A percentile compares a stretch with the other conserved stretches of the same genome.
Conservation (phyloP, 2,329 filamentous ascomycete genomes). For the Apiospora kogelbergensis region DNA sequence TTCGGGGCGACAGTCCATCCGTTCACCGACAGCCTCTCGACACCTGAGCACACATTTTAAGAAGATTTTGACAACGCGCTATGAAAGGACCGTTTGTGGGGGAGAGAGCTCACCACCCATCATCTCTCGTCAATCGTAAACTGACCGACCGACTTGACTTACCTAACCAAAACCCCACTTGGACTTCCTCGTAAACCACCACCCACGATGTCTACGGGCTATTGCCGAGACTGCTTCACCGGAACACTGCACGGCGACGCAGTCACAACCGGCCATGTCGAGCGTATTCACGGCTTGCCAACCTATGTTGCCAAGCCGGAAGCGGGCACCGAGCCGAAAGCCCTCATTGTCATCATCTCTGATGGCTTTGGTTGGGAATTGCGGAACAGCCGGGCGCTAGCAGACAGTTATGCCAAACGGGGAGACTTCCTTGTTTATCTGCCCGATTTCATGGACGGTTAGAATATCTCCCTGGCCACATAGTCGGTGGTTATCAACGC, state of each 20-base stretch:
- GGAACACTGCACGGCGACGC: slow-evolving; percentile 39
- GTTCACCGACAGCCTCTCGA: background rate
- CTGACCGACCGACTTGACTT: background rate
- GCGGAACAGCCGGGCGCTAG: slow-evolving; percentile 46
- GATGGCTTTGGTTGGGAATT: slow-evolving; percentile 53
- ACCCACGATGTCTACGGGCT: slow-evolving; percentile 2
- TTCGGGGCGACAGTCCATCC: background rate
- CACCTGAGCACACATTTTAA: background rate
- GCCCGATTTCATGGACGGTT: slow-evolving; percentile 53
- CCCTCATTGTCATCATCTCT: slow-evolving; percentile 47
- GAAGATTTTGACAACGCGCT: background rate
- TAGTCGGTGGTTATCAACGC: background rate
- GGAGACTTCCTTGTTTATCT: slow-evolving; percentile 45
- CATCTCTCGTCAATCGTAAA: background rate
- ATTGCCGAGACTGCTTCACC: slow-evolving; percentile 30
- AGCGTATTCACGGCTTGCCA: slow-evolving; percentile 41
- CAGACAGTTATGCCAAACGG: slow-evolving; percentile 47
- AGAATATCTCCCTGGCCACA: background rate
- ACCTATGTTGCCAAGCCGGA: slow-evolving; percentile 43
- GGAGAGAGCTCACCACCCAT: background rate
- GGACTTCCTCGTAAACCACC: too few species aligned
- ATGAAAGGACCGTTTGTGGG: slow-evolving; percentile 4
- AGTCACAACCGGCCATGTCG: slow-evolving; percentile 37
- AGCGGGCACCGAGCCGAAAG: slow-evolving; percentile 38
- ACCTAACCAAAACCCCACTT: background rate